These are phyloP conservation scores for Graphiopsis chlorocephala DNA, from an alignment of 2,329 filamentous ascomycete genomes.

Conservation along the genomic window DNA sequence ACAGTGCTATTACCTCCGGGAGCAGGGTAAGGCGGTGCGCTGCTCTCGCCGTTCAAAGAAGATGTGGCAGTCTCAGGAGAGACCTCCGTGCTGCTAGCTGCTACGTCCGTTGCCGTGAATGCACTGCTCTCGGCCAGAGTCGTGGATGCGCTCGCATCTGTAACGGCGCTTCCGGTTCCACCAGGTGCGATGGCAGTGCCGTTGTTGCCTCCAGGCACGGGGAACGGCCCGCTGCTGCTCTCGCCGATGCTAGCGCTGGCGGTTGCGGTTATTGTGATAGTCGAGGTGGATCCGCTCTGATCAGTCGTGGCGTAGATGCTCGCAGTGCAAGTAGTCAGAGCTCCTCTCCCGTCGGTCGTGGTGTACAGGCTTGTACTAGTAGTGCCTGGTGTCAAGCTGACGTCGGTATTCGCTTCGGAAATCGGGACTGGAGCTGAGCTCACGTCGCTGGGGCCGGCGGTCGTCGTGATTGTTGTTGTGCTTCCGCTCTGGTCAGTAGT, in stretches of 20 bases:
- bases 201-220: slow-evolving; percentile 4
- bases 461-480: neutral
- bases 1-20: neutral
- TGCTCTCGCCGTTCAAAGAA: neutral
- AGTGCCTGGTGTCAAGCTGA: neutral
- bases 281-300: neutral
- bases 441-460: neutral
- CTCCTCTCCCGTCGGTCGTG: neutral
- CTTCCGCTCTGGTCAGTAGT: neutral
- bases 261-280: neutral
- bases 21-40: neutral
- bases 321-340: neutral
- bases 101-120: neutral
- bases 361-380: neutral
- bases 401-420: neutral
- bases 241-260: neutral
- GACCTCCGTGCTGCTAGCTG: neutral
- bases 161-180: neutral
- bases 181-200: neutral
- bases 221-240: neutral
- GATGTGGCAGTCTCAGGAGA: neutral
- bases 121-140: neutral
- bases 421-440: neutral
- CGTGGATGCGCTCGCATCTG: neutral
- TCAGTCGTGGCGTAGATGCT: neutral